Evolutionary conservation across 345 rosid genomes (phyloP).

Genomic region (Durio zibethinus): DNA sequence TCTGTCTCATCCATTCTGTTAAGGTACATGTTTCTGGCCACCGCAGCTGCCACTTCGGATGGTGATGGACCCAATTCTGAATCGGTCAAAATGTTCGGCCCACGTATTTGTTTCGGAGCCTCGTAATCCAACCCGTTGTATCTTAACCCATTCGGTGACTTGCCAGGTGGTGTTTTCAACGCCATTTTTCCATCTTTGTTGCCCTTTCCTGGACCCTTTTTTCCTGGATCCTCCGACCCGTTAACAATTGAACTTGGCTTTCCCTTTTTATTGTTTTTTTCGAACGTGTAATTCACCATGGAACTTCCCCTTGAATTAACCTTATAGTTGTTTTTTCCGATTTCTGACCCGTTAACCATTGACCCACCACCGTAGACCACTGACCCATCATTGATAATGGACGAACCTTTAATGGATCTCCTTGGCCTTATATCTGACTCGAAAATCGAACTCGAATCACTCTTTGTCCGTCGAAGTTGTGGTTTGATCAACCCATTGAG

Average conservation of each 20-base stretch:
- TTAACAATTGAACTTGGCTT: slow-evolving; percentile 2
- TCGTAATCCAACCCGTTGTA: slow-evolving; percentile 22
- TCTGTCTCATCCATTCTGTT: slow-evolving; percentile 37
- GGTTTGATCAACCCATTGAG: slow-evolving; percentile 24
- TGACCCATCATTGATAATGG: slow-evolving; percentile 23
- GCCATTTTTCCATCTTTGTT: neutral
- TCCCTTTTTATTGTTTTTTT: neutral
- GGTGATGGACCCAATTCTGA: slow-evolving; percentile 86
- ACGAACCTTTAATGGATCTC: neutral
- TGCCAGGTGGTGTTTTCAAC: neutral
- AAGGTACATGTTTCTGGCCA: slow-evolving; percentile 38
- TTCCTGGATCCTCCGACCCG: neutral
- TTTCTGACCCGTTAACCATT: slow-evolving; percentile 33
- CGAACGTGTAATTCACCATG: slow-evolving; percentile 12
- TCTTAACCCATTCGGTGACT: neutral
- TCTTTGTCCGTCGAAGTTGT: slow-evolving; percentile 62
- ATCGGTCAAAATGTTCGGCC: slow-evolving; percentile 34
- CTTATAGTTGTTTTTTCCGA: slow-evolving; percentile 19
- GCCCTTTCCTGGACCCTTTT: neutral
- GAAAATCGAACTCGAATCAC: slow-evolving; percentile 68
- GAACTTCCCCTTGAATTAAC: slow-evolving; percentile 17
- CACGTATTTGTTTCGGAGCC: slow-evolving; percentile 8
- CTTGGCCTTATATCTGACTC: slow-evolving; percentile 23
- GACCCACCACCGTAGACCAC: slow-evolving; percentile 32
- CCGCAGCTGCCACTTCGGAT: slow-evolving; percentile 70